Conservation (phyloP, 2,329 filamentous ascomycete species). For the Epichloe hybrida region DNA sequence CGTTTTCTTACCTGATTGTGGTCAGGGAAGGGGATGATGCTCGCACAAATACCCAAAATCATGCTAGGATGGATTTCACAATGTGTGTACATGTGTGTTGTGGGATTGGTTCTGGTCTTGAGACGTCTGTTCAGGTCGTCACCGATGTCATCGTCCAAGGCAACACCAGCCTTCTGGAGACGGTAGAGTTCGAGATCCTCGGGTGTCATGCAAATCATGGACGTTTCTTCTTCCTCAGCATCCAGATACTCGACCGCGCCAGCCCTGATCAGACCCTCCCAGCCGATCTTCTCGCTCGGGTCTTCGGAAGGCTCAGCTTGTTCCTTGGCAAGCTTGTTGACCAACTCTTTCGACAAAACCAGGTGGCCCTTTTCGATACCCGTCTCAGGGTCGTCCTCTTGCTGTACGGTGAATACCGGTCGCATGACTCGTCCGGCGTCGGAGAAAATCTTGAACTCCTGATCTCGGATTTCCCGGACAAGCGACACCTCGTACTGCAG, state of each 20-base stretch:
- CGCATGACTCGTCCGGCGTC: constrained; percentile 92
- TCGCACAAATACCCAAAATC: constrained; percentile 96
- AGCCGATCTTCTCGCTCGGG: constrained; percentile 57
- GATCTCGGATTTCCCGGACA: constrained; percentile 88
- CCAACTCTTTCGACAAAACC: constrained; percentile 69
- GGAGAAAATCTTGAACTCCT: constrained; percentile 97
- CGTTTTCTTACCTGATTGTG: constrained; percentile 63
- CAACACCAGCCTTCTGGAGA: constrained; percentile 52
- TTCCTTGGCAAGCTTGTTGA: constrained; percentile 59
- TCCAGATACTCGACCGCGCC: constrained; percentile 94
- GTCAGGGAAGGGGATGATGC: constrained; percentile 98
- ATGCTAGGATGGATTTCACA: constrained; percentile 99
- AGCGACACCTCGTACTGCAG: constrained; percentile 89
- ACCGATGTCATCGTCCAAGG: constrained; percentile 45
- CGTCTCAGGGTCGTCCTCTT: constrained; percentile 60
- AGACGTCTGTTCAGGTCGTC: constrained; percentile 71
- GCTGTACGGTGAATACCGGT: constrained; percentile 86
- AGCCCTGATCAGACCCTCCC: constrained; percentile 70
- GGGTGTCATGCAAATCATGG: constrained; percentile 98
- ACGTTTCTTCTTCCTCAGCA: constrained; percentile 94
- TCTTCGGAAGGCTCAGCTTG: constrained; percentile 54
- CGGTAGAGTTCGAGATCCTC: constrained; percentile 78
- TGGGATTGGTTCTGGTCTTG: constrained; percentile 75
- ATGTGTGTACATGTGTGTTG: constrained; percentile 87
- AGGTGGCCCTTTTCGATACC: constrained; percentile 51